Evolutionary conservation across 2,329 filamentous ascomycete species (phyloP).

Genomic region (Dothistroma pini): DNA sequence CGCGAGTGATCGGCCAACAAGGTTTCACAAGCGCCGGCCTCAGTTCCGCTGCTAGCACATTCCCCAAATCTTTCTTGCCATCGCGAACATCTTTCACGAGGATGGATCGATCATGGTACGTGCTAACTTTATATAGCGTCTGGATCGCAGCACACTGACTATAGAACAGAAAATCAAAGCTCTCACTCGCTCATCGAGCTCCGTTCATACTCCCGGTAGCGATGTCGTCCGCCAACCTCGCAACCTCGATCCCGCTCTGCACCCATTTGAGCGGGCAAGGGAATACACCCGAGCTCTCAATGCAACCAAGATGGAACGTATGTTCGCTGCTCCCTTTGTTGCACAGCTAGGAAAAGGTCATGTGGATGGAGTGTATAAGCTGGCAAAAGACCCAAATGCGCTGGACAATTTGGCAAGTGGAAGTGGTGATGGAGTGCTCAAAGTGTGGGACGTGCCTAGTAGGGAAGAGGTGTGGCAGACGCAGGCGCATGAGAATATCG

Average conservation of each 20-base stretch:
- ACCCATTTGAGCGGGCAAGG: slow-evolving; percentile 85
- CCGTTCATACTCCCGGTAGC: slow-evolving; percentile 64
- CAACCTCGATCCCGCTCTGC: slow-evolving; percentile 76
- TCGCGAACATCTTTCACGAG: slow-evolving; percentile 8
- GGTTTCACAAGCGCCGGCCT: slow-evolving; percentile 10
- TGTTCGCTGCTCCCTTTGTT: slow-evolving; percentile 83
- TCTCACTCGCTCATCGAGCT: slow-evolving; percentile 61
- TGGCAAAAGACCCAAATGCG: slow-evolving; percentile 47
- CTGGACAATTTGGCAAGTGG: slow-evolving; percentile 63
- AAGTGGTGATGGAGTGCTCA: slow-evolving; percentile 87
- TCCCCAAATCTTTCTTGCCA: slow-evolving; percentile 10
- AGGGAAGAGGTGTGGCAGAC: slow-evolving; percentile 71
- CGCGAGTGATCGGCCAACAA: slow-evolving; percentile 5
- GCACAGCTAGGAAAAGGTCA: slow-evolving; percentile 85
- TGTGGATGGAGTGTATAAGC: slow-evolving; percentile 68
- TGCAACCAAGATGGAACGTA: slow-evolving; percentile 88
- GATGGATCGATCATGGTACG: slow-evolving; percentile 22
- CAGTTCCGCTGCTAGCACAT: slow-evolving; percentile 6
- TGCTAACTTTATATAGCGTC: not conserved
- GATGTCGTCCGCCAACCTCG: slow-evolving; percentile 62
- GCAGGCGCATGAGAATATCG: slow-evolving; percentile 86
- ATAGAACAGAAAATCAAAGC: slow-evolving; percentile 57
- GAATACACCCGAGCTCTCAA: slow-evolving; percentile 77
- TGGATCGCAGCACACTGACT: slow-evolving; percentile 2
- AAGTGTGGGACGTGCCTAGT: slow-evolving; percentile 80